Conservation (phyloP, 2,329 filamentous ascomycete species). For the Boeremia lycopersici region DNA sequence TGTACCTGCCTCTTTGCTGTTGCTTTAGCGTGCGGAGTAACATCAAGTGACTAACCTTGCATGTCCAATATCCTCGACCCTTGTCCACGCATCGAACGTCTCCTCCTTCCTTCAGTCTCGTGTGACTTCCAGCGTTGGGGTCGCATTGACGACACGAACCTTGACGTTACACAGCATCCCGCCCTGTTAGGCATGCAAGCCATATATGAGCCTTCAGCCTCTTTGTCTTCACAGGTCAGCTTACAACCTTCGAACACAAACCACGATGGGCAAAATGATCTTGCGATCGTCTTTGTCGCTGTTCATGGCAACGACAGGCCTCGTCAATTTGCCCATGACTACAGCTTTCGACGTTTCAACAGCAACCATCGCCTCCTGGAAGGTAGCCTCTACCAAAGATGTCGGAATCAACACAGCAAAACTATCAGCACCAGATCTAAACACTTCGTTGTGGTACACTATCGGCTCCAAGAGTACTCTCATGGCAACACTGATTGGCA, state of each 20-base stretch:
- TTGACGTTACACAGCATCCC: conserved; percentile 8
- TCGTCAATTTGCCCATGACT: background rate
- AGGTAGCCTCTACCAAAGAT: conserved; percentile 25
- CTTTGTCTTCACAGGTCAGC: background rate
- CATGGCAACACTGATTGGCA: conserved; percentile 63
- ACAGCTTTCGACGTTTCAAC: conserved; percentile 10
- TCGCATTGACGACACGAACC: conserved; percentile 2
- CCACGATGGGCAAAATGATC: background rate
- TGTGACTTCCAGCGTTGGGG: conserved; percentile 7
- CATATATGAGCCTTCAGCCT: conserved; percentile 5
- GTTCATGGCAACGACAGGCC: conserved; percentile 4
- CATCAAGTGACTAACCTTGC: conserved; percentile 6
- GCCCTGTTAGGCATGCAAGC: conserved; percentile 5
- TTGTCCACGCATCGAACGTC: conserved; percentile 6
- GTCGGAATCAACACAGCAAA: conserved; percentile 25
- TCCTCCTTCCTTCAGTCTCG: conserved; percentile 13
- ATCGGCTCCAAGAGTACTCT: conserved; percentile 60
- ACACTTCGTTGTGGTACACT: conserved; percentile 60
- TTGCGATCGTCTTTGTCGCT: background rate
- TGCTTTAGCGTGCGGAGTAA: conserved; percentile 4
- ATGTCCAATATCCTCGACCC: conserved; percentile 3
- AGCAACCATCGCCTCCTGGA: conserved; percentile 30
- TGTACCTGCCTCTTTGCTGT: background rate
- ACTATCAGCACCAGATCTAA: conserved; percentile 30
- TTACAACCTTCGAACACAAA: background rate